Evolutionary conservation across 208 protist genomes (phyloP).

Genomic region (Crithidia acanthocephali): DNA sequence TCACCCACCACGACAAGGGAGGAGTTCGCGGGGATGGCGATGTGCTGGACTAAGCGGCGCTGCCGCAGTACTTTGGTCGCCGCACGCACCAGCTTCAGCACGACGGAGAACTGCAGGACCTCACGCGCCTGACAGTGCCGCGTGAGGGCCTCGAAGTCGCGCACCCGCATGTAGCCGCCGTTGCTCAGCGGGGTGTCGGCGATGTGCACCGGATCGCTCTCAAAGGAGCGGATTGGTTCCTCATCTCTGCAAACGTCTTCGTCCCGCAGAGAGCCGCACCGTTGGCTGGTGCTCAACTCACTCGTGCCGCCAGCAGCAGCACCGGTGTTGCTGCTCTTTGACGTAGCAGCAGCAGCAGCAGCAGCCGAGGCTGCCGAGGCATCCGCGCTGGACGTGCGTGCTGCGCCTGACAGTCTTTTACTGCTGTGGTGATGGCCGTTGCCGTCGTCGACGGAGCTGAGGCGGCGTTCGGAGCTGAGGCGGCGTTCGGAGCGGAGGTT

Average conservation of each 20-base stretch:
- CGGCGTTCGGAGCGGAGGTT: conserved; percentile 13
- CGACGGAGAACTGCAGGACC: conserved; percentile 45
- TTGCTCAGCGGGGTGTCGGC: conserved; percentile 9
- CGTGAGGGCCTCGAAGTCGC: conserved; percentile 46
- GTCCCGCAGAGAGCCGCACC: neutral
- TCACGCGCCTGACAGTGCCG: conserved; percentile 37
- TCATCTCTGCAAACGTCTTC: conserved; percentile 18
- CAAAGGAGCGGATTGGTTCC: conserved; percentile 13
- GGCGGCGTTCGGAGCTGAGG: conserved; percentile 9
- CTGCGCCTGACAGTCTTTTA: neutral
- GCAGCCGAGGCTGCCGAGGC: neutral
- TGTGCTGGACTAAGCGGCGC: conserved; percentile 55
- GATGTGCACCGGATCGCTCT: conserved; percentile 24
- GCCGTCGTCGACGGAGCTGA: conserved; percentile 9
- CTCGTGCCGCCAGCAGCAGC: neutral
- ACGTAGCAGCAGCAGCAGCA: neutral
- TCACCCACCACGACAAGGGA: conserved; percentile 88
- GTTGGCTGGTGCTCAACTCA: neutral
- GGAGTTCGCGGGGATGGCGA: conserved; percentile 52
- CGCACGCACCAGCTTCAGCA: conserved; percentile 48
- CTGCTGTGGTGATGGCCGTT: neutral
- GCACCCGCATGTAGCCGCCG: conserved; percentile 49
- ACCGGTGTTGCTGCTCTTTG: neutral
- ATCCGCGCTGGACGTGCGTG: neutral
- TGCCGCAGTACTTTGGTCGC: conserved; percentile 54